These are phyloP conservation scores for Amaranthus hypochondriacus DNA, from an alignment of 148 eudicot species.

Conservation along the genomic window DNA sequence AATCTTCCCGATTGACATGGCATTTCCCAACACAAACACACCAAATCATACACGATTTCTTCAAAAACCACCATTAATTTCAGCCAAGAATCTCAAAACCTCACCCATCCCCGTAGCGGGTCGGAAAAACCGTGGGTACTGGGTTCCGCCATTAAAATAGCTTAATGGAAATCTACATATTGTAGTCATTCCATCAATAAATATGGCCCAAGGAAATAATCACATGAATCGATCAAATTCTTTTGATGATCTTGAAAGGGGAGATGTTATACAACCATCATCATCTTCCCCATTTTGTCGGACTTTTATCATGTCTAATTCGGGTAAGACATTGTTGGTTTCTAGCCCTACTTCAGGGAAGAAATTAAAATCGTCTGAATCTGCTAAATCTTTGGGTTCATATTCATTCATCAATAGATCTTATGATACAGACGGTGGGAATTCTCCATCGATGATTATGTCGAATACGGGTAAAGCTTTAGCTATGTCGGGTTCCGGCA, in stretches of 20 bases:
- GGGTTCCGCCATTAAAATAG: neutral
- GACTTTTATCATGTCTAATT: neutral
- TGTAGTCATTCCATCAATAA: neutral
- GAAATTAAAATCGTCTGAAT: neutral
- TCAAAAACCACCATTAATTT: neutral
- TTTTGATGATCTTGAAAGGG: neutral
- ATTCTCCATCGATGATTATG: slow-evolving; percentile 11
- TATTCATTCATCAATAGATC: slow-evolving; percentile 2
- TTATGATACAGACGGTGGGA: neutral
- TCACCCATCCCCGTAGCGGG: neutral
- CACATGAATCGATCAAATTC: neutral
- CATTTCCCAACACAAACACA: neutral
- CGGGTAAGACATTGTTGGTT: neutral
- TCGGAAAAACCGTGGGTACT: neutral
- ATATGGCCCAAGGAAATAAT: neutral
- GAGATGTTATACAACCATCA: neutral
- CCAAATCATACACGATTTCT: no score
- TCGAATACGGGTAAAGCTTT: slow-evolving; percentile 26
- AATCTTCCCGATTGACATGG: neutral
- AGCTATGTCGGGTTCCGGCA: slow-evolving; percentile 27
- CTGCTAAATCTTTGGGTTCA: slow-evolving; percentile 4
- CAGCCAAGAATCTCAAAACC: neutral
- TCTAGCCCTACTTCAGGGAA: neutral
- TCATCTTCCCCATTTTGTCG: neutral
- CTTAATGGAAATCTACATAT: neutral